Evolutionary conservation across 768 basidiomycete genomes (phyloP).

Genomic region (Tulasnella sp.): DNA sequence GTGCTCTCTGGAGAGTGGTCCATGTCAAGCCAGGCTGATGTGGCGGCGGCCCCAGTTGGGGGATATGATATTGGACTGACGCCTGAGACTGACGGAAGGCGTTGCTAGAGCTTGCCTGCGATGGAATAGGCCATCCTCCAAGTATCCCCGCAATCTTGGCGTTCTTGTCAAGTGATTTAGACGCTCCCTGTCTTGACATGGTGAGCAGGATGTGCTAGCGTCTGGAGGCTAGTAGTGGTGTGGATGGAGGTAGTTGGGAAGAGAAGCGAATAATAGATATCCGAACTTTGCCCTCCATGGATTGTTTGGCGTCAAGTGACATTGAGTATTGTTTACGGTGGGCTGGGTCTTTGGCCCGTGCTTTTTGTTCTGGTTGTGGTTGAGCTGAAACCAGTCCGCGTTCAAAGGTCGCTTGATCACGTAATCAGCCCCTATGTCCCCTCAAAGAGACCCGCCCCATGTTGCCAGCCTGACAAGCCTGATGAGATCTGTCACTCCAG

Average conservation of each 20-base stretch:
- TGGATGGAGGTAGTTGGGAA: background rate
- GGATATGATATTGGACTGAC: too few species aligned
- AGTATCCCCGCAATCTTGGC: too few species aligned
- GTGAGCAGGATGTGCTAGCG: background rate
- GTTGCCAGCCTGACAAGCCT: too few species aligned
- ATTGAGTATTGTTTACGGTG: background rate
- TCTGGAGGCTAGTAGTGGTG: background rate
- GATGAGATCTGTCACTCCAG: too few species aligned
- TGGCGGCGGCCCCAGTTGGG: background rate
- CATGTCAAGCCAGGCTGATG: background rate
- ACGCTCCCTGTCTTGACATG: background rate
- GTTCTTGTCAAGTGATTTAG: background rate
- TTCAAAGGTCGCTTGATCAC: background rate
- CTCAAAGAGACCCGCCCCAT: too few species aligned
- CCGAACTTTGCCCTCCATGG: background rate
- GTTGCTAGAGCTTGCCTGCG: background rate
- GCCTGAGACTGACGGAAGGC: background rate
- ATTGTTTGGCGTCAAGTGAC: background rate
- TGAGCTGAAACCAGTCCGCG: background rate
- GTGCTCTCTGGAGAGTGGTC: background rate
- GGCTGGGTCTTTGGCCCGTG: background rate
- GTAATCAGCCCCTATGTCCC: background rate
- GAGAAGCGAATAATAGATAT: background rate
- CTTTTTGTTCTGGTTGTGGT: background rate
- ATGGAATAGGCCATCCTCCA: background rate